phyloP scores from a whole-genome alignment of 1,284 basidiomycete genomes.

The Trichosporon sp. region DNA sequence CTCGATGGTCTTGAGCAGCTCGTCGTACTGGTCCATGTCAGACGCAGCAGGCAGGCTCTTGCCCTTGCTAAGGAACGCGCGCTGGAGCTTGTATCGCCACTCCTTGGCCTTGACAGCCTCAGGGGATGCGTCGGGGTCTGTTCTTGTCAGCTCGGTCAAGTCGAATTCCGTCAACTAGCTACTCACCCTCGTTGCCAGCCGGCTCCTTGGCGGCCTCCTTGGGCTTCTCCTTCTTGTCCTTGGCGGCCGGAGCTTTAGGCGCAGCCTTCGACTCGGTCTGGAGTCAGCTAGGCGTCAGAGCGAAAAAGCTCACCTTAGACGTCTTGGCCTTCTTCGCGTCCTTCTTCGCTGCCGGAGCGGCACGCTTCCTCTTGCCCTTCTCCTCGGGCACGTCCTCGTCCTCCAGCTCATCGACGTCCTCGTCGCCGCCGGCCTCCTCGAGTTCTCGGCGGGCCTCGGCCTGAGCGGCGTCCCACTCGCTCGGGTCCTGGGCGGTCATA shows the following conservation, averaged over 20 bases:
- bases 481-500: constrained; percentile 77
- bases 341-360: constrained; percentile 57
- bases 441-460: constrained; percentile 62
- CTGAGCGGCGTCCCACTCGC: constrained; percentile 63
- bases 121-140: constrained; percentile 57
- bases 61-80: constrained; percentile 72
- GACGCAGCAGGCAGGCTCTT: constrained; percentile 60
- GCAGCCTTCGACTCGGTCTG: constrained; percentile 44
- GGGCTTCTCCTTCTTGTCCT: constrained; percentile 36
- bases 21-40: constrained; percentile 78
- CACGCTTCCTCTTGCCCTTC: constrained; percentile 63
- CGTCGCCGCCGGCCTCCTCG: constrained; percentile 63
- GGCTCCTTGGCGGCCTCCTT: constrained; percentile 29
- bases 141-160: not conserved
- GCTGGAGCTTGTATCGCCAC: constrained; percentile 88
- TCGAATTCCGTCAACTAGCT: constrained; percentile 19
- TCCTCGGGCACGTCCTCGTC: constrained; percentile 62
- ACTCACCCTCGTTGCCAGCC: constrained; percentile 41
- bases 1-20: constrained; percentile 80
- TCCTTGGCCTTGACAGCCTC: constrained; percentile 76
- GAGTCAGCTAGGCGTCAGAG: no score
- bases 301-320: constrained; percentile 32
- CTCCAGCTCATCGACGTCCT: constrained; percentile 64
- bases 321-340: constrained; percentile 63
- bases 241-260: constrained; percentile 45